A percentile compares a stretch with the other conserved stretches of the same genome.
phyloP scores from a whole-genome alignment of 2,329 filamentous ascomycete species.

The Arthrobotrys entomopaga region DNA sequence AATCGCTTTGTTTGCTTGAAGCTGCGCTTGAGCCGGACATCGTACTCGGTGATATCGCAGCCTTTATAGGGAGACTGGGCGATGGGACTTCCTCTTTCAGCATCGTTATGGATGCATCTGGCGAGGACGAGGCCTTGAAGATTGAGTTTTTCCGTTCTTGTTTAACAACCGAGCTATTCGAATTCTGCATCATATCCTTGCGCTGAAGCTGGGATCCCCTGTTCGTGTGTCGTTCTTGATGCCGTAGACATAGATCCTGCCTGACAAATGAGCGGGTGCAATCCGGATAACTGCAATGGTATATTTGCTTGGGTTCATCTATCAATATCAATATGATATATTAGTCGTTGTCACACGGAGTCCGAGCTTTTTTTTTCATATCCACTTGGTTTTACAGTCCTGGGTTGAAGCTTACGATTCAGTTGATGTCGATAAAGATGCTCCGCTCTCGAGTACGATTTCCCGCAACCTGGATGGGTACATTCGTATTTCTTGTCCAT shows the following conservation, averaged over 20 bases:
- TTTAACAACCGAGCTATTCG: conserved; percentile 53
- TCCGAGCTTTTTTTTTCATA: no score
- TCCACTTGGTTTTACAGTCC: background rate
- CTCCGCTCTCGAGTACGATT: conserved; percentile 95
- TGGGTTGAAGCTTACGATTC: conserved; percentile 72
- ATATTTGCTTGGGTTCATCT: conserved; percentile 94
- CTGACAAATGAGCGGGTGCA: conserved; percentile 92
- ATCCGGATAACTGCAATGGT: conserved; percentile 89
- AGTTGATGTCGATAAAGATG: conserved; percentile 96
- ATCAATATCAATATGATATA: conserved; percentile 2
- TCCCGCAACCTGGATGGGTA: conserved; percentile 85
- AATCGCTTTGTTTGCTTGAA: conserved; percentile 42
- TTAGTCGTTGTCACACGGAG: no score
- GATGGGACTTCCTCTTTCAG: conserved; percentile 57
- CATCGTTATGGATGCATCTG: conserved; percentile 55
- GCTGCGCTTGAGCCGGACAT: conserved; percentile 46
- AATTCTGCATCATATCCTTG: conserved; percentile 56
- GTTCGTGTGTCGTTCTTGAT: conserved; percentile 81
- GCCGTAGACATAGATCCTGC: conserved; percentile 87
- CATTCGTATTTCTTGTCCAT: conserved; percentile 86
- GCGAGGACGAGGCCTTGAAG: conserved; percentile 58
- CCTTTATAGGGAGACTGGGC: conserved; percentile 52
- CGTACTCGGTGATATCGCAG: conserved; percentile 53
- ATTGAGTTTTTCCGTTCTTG: conserved; percentile 57
- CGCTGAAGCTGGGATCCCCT: conserved; percentile 73